These are phyloP conservation scores for Serendipita vermifera DNA, from an alignment of 768 basidiomycete species.

Conservation along the genomic window DNA sequence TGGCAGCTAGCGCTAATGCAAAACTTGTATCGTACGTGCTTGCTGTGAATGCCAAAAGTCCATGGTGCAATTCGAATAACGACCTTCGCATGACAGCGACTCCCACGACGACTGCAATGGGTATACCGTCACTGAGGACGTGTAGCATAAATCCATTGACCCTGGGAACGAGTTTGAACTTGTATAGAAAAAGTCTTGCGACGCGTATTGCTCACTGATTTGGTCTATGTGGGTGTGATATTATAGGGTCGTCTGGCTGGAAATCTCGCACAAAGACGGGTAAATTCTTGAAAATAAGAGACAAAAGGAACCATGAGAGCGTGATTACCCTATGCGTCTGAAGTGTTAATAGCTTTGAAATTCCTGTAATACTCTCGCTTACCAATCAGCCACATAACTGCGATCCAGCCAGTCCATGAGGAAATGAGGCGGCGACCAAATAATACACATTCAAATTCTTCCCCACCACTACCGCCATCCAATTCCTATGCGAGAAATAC, in stretches of 20 bases:
- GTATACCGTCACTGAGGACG: slow-evolving; percentile 35
- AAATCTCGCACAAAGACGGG: slow-evolving; percentile 42
- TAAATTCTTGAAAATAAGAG: slow-evolving; percentile 24
- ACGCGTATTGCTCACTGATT: slow-evolving; percentile 33
- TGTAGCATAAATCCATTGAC: slow-evolving; percentile 37
- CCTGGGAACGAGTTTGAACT: slow-evolving; percentile 23
- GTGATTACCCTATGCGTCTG: not conserved
- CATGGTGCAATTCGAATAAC: slow-evolving; percentile 44
- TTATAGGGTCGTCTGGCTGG: slow-evolving; percentile 36
- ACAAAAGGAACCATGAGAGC: slow-evolving; percentile 22
- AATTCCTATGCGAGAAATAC: too few relatives aligned
- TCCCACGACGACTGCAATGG: slow-evolving; percentile 29
- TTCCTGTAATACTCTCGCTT: slow-evolving; percentile 9
- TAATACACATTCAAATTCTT: too few relatives aligned
- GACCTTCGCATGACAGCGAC: slow-evolving; percentile 33
- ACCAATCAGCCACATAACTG: slow-evolving; percentile 47
- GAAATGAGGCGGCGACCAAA: not conserved
- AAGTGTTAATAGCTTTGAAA: too few relatives aligned
- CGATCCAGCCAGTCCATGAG: slow-evolving; percentile 22
- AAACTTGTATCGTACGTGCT: slow-evolving; percentile 26
- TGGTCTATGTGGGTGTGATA: slow-evolving; percentile 36
- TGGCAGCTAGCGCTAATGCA: slow-evolving; percentile 13
- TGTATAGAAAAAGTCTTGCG: not conserved
- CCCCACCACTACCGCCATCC: too few relatives aligned
- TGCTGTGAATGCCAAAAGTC: slow-evolving; percentile 37